Percentiles rank a stretch among this genome's conserved stretches.
These are phyloP conservation scores for Primulina huaijiensis DNA, from an alignment of 257 asterid genomes.

Conservation along the genomic window DNA sequence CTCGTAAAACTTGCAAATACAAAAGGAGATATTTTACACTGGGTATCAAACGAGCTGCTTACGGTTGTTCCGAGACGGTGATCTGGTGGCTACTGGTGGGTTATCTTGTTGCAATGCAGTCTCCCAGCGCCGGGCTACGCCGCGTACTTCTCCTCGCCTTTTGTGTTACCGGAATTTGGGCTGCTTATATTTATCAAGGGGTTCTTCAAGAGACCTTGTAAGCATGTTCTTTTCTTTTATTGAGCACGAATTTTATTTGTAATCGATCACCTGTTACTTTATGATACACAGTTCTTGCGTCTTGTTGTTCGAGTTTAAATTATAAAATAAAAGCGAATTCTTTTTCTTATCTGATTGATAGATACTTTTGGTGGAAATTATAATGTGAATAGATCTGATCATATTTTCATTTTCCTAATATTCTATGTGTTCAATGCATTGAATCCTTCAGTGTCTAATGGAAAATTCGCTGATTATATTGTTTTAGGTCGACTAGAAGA, in stretches of 20 bases:
- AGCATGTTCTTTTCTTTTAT: conserved; percentile 16
- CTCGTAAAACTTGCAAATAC: not conserved
- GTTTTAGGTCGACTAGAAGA: conserved; percentile 77
- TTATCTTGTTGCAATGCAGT: conserved; percentile 51
- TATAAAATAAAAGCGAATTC: not conserved
- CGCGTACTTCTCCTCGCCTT: conserved; percentile 73
- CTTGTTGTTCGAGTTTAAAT: not conserved
- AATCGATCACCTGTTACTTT: not conserved
- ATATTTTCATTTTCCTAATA: conserved; percentile 5
- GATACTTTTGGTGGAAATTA: not conserved
- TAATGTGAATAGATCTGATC: conserved; percentile 6
- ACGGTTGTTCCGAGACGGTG: conserved; percentile 34
- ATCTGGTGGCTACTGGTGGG: conserved; percentile 41
- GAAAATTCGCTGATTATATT: conserved; percentile 12
- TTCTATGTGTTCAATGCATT: conserved; percentile 12
- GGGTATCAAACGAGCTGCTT: not conserved
- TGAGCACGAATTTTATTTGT: not conserved
- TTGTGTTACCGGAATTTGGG: conserved; percentile 95
- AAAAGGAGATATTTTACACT: not conserved
- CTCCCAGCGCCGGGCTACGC: conserved; percentile 65
- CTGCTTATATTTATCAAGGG: conserved; percentile 95
- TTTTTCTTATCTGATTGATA: not conserved
- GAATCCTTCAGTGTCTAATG: not conserved
- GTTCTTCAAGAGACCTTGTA: conserved; percentile 92
- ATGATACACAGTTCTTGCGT: not conserved